Conservation (phyloP, 2,329 filamentous ascomycete genomes). For the Cytospora piceicola region DNA sequence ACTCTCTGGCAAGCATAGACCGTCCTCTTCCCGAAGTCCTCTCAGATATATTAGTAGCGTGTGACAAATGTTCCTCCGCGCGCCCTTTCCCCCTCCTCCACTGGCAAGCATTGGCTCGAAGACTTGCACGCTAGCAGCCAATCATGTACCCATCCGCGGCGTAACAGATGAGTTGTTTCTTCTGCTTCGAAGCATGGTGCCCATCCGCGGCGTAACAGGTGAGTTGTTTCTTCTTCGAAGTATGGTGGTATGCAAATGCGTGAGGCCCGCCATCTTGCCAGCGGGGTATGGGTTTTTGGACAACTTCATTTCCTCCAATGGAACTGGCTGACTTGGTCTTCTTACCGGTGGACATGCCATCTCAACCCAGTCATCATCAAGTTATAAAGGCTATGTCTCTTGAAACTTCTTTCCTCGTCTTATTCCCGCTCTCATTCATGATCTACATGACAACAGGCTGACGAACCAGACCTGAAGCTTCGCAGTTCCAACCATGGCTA, state of each 20-base stretch:
- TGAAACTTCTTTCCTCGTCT: neutral
- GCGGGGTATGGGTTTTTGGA: neutral
- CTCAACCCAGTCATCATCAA: neutral
- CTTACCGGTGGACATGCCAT: neutral
- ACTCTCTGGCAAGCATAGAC: no score
- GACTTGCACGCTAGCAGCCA: no score
- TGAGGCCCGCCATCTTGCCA: neutral
- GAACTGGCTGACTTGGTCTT: neutral
- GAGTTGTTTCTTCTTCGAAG: neutral
- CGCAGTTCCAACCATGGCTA: neutral
- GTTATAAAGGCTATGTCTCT: no score
- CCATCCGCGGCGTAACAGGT: neutral
- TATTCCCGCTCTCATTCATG: neutral
- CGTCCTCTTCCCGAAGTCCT: neutral
- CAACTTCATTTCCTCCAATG: neutral
- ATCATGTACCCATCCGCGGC: neutral
- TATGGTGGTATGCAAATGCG: neutral
- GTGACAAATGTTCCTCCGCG: no score
- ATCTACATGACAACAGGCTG: neutral
- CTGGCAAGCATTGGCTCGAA: no score
- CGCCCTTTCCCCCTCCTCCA: no score
- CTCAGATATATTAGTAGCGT: no score
- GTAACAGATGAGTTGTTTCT: neutral
- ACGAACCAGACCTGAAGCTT: neutral
- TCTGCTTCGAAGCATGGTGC: no score